Evolutionary conservation across 192 early-diverging fungal species (phyloP), one percentile per base, ranked within the genome.

Genomic region (Umbelopsis sp.): DNA sequence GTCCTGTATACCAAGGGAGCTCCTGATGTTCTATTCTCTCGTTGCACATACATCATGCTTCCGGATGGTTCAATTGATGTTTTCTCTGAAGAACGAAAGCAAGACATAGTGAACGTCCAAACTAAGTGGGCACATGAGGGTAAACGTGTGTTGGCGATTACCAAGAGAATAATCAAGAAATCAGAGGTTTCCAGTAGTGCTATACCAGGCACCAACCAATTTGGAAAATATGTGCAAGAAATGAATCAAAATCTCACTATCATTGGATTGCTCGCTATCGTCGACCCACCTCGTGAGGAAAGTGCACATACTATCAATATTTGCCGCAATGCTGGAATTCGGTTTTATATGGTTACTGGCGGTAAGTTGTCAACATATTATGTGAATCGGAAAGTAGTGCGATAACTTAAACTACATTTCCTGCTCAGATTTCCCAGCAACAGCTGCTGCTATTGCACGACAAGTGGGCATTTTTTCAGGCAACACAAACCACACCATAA

Each of bases 261-360:
- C 25, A 78, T 95, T 38, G 95, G 92, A 1, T 75, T 97, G 32
- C 81, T 93, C 29, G 91, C 87, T 12, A 94, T 97, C 72, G 82
- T 89, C 34, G 96, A 96, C 76, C 96, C 95, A 49, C 94, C 93
- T 43, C 89, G 95, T 44, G 77, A 82, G 24, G 95, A 95, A 75
- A 90, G 88, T 50, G 81, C 81, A 3, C 77, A 82, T 10, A 84
- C 91, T 3, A 88, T 98, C 22, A 77, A 72, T 26, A 82, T 72
- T 0, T 88, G 88, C 68, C 85, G 87, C 44, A 54, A 71, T 24
- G 94, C 94, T 8, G 90, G 90, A 41, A 79, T 95, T 47, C 86
- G 92, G 36, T 85, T 97, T 50, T 90, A 89, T 72, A 95, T 97
- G 96, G 90, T 93, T 34, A 96, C 94, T 26, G 95, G 94, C 52